Conservation (phyloP, 495 filamentous ascomycete species). For the Annulohypoxylon moriforme region DNA sequence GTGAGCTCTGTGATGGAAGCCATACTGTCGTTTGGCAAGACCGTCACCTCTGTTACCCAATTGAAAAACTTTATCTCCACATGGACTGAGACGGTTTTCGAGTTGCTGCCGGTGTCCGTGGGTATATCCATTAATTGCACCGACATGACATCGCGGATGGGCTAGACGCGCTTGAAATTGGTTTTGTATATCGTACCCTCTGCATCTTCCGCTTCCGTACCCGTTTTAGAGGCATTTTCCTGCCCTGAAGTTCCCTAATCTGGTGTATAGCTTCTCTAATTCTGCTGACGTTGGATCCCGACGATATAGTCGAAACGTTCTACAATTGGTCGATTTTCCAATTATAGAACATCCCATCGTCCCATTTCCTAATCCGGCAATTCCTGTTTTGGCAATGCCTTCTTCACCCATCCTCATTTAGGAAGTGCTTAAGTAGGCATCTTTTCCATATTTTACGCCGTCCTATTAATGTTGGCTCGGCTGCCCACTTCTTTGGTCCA, state of each 20-base stretch:
- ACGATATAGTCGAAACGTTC: background rate
- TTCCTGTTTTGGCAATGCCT: constrained; percentile 2
- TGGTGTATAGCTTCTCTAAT: background rate
- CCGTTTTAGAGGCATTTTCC: background rate
- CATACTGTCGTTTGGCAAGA: constrained; percentile 10
- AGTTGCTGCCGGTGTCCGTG: background rate
- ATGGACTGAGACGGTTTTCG: constrained; percentile 5
- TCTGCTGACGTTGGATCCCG: constrained; percentile 4
- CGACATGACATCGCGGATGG: constrained; percentile 4
- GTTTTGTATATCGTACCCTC: constrained; percentile 3
- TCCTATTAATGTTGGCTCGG: background rate
- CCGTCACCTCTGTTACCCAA: constrained; percentile 14
- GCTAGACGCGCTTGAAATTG: background rate
- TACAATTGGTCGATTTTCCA: background rate
- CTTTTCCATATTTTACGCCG: background rate
- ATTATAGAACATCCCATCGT: background rate
- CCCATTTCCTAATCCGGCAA: constrained; percentile 4
- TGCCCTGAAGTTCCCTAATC: background rate
- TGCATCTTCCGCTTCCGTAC: constrained; percentile 7
- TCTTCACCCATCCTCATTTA: background rate
- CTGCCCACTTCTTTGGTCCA: background rate
- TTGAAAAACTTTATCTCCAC: constrained; percentile 14
- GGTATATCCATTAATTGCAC: constrained; percentile 6
- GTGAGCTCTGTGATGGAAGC: background rate
- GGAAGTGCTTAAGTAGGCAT: constrained; percentile 1